phyloP scores from a whole-genome alignment of 768 basidiomycete genomes.

The Termitomyces sp. region DNA sequence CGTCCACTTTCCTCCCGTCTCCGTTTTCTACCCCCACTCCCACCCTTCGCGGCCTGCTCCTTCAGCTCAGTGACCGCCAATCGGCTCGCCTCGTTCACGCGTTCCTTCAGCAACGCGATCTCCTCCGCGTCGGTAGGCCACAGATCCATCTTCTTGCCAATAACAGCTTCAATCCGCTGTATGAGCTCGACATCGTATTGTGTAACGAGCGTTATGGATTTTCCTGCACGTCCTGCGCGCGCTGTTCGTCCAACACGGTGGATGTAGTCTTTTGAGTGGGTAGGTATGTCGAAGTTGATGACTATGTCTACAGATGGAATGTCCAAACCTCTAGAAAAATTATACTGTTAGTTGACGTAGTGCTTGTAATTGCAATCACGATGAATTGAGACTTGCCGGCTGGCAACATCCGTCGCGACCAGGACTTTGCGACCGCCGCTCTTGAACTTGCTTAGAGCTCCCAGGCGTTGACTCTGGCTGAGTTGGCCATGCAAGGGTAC shows the following conservation, averaged over 20 bases:
- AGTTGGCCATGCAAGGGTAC: constrained; percentile 96
- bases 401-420: constrained; percentile 96
- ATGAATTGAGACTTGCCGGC: constrained; percentile 53
- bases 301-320: constrained; percentile 95
- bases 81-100: constrained; percentile 83
- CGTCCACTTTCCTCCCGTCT: constrained; percentile 43
- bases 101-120: constrained; percentile 79
- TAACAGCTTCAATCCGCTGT: constrained; percentile 90
- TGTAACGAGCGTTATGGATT: constrained; percentile 95
- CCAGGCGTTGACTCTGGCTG: constrained; percentile 89
- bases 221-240: constrained; percentile 94
- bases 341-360: neutral
- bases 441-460: constrained; percentile 93
- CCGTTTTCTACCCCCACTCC: constrained; percentile 34
- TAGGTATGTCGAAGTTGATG: constrained; percentile 97
- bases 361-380: too few relatives aligned
- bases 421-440: constrained; percentile 87
- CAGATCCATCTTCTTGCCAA: constrained; percentile 87
- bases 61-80: constrained; percentile 79
- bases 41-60: constrained; percentile 55
- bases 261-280: constrained; percentile 98
- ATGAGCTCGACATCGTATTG: constrained; percentile 98
- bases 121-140: constrained; percentile 90
- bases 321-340: constrained; percentile 72
- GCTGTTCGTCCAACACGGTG: constrained; percentile 98